Percentiles rank a stretch among this genome's conserved stretches.
Evolutionary conservation across 2,329 filamentous ascomycete genomes (phyloP).

Genomic region (Sporothrix brasiliensis): DNA sequence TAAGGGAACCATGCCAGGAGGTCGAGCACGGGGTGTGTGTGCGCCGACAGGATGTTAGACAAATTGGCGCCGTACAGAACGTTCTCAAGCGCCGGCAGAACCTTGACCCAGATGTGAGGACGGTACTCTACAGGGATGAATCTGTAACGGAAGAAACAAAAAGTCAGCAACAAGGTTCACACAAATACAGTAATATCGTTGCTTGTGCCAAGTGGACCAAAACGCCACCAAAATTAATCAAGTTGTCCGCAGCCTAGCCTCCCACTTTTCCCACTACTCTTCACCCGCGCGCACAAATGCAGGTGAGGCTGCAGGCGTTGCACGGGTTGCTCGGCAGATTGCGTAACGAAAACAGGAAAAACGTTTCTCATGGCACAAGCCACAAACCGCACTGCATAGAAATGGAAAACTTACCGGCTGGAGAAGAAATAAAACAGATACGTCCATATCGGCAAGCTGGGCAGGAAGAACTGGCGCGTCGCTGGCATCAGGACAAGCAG

Average conservation of each 20-base stretch:
- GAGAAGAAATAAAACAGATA: slow-evolving; percentile 92
- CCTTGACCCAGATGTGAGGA: slow-evolving; percentile 92
- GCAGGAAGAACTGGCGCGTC: slow-evolving; percentile 88
- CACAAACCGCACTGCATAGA: background rate
- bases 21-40: slow-evolving; percentile 81
- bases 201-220: background rate
- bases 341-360: slow-evolving; percentile 1
- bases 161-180: slow-evolving; percentile 4
- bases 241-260: background rate
- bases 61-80: slow-evolving; percentile 95
- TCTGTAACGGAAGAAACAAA: slow-evolving; percentile 49
- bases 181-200: slow-evolving; percentile 2
- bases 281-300: background rate
- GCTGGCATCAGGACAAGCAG: slow-evolving; percentile 76
- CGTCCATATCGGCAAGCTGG: slow-evolving; percentile 79
- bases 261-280: slow-evolving; percentile 8
- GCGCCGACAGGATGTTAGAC: slow-evolving; percentile 90
- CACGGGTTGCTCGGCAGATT: slow-evolving; percentile 20
- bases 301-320: slow-evolving; percentile 5
- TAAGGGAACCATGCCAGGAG: slow-evolving; percentile 93
- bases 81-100: slow-evolving; percentile 91
- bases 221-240: background rate
- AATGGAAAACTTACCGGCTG: slow-evolving; percentile 70
- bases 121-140: slow-evolving; percentile 89
- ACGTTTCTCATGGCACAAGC: background rate